Evolutionary conservation across 2,329 filamentous ascomycete genomes (phyloP).

Genomic region (Cladosporium halotolerans): DNA sequence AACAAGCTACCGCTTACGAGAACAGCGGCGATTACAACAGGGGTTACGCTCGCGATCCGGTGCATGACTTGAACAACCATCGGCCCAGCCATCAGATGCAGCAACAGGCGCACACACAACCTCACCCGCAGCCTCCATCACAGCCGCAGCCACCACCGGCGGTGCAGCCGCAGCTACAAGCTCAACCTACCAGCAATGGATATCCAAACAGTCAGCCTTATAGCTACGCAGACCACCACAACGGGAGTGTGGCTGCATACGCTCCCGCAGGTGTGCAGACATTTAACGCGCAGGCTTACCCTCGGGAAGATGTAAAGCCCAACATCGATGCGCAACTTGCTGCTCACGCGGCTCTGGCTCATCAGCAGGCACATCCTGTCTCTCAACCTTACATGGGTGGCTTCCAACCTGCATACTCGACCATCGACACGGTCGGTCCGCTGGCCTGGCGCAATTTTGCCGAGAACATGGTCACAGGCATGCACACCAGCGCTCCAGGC

Average conservation of each 20-base stretch:
- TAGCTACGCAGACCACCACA: slow-evolving; percentile 18
- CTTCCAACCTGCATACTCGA: slow-evolving; percentile 14
- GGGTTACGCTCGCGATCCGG: neutral
- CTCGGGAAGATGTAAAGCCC: slow-evolving; percentile 17
- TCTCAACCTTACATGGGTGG: slow-evolving; percentile 16
- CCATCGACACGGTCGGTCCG: slow-evolving; percentile 15
- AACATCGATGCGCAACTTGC: slow-evolving; percentile 20
- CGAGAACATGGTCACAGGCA: slow-evolving; percentile 20
- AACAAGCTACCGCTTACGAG: slow-evolving; percentile 4
- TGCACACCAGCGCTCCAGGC: slow-evolving; percentile 9
- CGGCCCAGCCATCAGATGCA: slow-evolving; percentile 1
- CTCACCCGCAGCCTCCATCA: neutral
- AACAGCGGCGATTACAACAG: neutral
- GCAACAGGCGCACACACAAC: neutral
- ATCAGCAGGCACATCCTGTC: slow-evolving; percentile 12
- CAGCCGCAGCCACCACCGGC: slow-evolving; percentile 13
- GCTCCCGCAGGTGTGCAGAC: slow-evolving; percentile 1
- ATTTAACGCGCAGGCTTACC: slow-evolving; percentile 15
- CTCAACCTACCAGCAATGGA: slow-evolving; percentile 3
- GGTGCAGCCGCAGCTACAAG: slow-evolving; percentile 9
- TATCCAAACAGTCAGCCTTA: slow-evolving; percentile 10
- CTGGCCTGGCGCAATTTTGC: slow-evolving; percentile 30
- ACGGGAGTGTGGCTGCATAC: neutral
- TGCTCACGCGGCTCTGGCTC: slow-evolving; percentile 15
- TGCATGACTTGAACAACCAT: neutral